A percentile compares a stretch with the other conserved stretches of the same genome.
phyloP scores from a whole-genome alignment of 2,329 filamentous ascomycete genomes.

The Cordyceps farinosa region DNA sequence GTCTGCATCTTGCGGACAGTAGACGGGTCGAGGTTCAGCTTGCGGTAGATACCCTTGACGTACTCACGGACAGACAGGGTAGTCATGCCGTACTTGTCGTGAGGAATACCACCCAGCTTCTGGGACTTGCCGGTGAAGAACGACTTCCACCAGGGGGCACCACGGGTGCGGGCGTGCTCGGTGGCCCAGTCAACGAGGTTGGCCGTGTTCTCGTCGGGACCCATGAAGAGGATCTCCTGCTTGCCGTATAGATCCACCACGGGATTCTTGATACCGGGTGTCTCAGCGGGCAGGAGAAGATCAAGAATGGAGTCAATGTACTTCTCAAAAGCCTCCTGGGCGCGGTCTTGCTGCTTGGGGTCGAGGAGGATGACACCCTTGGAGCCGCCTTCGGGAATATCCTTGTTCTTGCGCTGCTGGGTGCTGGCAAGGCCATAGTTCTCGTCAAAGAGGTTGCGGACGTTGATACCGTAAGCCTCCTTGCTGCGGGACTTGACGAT shows the following conservation, averaged over 20 bases:
- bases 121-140: constrained; percentile 99
- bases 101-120: constrained; percentile 91
- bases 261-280: constrained; percentile 97
- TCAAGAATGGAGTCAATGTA: constrained; percentile 99
- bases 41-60: constrained; percentile 94
- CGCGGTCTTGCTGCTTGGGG: constrained; percentile 89
- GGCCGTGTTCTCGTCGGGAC: constrained; percentile 97
- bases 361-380: constrained; percentile 97
- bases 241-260: constrained; percentile 94
- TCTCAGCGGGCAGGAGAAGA: constrained; percentile 81
- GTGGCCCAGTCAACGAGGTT: constrained; percentile 99
- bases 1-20: constrained; percentile 93
- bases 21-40: constrained; percentile 82
- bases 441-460: constrained; percentile 93
- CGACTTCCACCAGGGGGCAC: constrained; percentile 98
- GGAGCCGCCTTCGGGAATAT: constrained; percentile 95
- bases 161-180: constrained; percentile 79
- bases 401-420: constrained; percentile 99
- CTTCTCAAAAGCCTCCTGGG: constrained; percentile 92
- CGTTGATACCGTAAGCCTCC: constrained; percentile 95
- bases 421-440: constrained; percentile 98
- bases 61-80: constrained; percentile 95
- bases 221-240: constrained; percentile 97
- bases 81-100: constrained; percentile 96
- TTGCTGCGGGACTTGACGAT: constrained; percentile 98